Conservation (phyloP, 495 filamentous ascomycete genomes). For the Pseudotulostoma volvatum region DNA sequence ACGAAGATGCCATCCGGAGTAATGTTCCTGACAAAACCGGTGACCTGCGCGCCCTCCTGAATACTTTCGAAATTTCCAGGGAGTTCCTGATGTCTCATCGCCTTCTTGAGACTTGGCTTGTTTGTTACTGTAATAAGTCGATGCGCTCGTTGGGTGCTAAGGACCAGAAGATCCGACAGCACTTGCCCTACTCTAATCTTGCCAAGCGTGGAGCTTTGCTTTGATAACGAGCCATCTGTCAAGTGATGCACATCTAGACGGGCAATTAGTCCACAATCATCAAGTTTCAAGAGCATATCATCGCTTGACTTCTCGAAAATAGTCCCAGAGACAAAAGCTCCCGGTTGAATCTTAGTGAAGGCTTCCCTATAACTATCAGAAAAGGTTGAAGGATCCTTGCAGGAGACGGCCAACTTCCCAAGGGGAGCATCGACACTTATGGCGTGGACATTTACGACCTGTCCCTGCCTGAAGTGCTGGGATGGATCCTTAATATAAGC, state of each 20-base stretch:
- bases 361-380: conserved; percentile 57
- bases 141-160: conserved; percentile 60
- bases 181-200: conserved; percentile 68
- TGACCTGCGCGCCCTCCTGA: conserved; percentile 45
- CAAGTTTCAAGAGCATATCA: conserved; percentile 59
- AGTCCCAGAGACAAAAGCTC: conserved; percentile 54
- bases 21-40: conserved; percentile 75
- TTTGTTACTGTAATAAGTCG: conserved; percentile 56
- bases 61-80: conserved; percentile 52
- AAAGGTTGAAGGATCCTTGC: conserved; percentile 71
- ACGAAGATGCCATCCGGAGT: conserved; percentile 65
- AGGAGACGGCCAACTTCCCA: conserved; percentile 68
- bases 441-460: conserved; percentile 78
- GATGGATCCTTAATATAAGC: conserved; percentile 78
- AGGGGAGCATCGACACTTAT: conserved; percentile 57
- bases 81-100: conserved; percentile 46
- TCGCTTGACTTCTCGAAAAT: conserved; percentile 76
- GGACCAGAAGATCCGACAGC: conserved; percentile 63
- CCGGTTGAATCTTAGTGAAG: conserved; percentile 51
- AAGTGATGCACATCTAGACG: conserved; percentile 60
- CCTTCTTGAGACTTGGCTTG: conserved; percentile 68
- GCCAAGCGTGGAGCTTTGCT: conserved; percentile 55
- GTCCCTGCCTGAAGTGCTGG: conserved; percentile 76
- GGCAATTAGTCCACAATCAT: conserved; percentile 53
- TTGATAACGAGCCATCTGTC: conserved; percentile 61